Evolutionary conservation across 2,329 filamentous ascomycete genomes (phyloP).

Genomic region (Talaromyces rugulosus): DNA sequence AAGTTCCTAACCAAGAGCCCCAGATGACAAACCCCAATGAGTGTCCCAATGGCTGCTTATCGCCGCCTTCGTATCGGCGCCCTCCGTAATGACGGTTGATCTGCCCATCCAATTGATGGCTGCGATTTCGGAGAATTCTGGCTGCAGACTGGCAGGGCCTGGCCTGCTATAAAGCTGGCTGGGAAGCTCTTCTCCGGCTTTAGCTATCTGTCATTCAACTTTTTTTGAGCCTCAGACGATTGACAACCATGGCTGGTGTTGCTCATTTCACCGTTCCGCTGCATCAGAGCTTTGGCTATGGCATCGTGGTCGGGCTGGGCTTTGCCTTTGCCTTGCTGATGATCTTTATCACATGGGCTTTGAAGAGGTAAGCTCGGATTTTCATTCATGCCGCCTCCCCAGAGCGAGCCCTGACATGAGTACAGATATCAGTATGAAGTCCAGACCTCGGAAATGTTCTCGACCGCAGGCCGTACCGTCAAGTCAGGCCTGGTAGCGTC

Average conservation of each 20-base stretch:
- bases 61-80: neutral
- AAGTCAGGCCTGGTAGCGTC: conserved; percentile 85
- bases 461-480: conserved; percentile 78
- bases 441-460: conserved; percentile 91
- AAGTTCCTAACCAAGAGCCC: neutral
- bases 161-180: neutral
- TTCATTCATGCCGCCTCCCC: neutral
- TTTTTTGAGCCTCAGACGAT: neutral
- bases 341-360: conserved; percentile 67
- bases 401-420: too few species aligned
- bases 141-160: neutral
- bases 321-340: conserved; percentile 71
- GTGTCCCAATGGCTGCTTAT: neutral
- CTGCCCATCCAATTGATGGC: neutral
- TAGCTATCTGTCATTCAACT: neutral
- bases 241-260: neutral
- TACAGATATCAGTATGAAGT: conserved; percentile 62
- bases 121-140: conserved; percentile 11
- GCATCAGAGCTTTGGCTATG: conserved; percentile 67
- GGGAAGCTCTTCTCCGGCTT: neutral
- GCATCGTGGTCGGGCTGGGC: conserved; percentile 70
- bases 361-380: conserved; percentile 50
- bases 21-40: conserved; percentile 9
- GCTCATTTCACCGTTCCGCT: conserved; percentile 30
- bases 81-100: neutral